Evolutionary conservation across 495 filamentous ascomycete species (phyloP).

Genomic region (Filosporella fistucella): DNA sequence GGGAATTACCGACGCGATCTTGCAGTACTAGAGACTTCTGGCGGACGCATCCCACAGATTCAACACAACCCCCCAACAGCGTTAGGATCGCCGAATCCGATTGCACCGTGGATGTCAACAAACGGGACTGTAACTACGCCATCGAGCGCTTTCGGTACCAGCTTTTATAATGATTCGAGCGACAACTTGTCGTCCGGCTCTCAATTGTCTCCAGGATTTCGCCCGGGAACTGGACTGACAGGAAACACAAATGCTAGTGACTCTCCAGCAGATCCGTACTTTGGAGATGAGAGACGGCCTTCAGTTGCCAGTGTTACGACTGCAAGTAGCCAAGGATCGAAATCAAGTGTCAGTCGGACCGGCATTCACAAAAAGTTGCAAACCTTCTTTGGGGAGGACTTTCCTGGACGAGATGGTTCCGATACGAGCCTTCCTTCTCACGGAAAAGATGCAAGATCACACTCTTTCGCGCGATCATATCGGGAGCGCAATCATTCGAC

Average conservation of each 20-base stretch:
- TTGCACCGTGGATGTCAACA: slow-evolving; percentile 43
- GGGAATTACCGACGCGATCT: slow-evolving; percentile 66
- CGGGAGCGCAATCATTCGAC: slow-evolving; percentile 76
- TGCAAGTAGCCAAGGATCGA: slow-evolving; percentile 86
- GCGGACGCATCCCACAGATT: slow-evolving; percentile 46
- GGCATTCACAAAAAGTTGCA: slow-evolving; percentile 71
- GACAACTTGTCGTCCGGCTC: slow-evolving; percentile 53
- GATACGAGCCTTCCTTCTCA: slow-evolving; percentile 62
- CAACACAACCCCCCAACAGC: slow-evolving; percentile 48
- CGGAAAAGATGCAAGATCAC: slow-evolving; percentile 46
- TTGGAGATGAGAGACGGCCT: slow-evolving; percentile 74
- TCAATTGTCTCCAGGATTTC: slow-evolving; percentile 63
- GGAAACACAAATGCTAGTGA: slow-evolving; percentile 48
- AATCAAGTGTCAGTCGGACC: slow-evolving; percentile 62
- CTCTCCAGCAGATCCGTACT: slow-evolving; percentile 60
- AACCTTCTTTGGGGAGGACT: slow-evolving; percentile 87
- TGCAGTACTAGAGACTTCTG: slow-evolving; percentile 59
- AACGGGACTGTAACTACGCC: slow-evolving; percentile 28
- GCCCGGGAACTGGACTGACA: slow-evolving; percentile 57
- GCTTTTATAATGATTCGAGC: slow-evolving; percentile 63
- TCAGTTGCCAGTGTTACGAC: slow-evolving; percentile 82
- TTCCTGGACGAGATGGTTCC: slow-evolving; percentile 60
- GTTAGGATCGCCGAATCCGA: slow-evolving; percentile 39
- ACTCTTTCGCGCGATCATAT: slow-evolving; percentile 51
- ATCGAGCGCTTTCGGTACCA: slow-evolving; percentile 29